Conservation (phyloP, 176 grass and related monocot genomes). For the Stipa capillata region DNA sequence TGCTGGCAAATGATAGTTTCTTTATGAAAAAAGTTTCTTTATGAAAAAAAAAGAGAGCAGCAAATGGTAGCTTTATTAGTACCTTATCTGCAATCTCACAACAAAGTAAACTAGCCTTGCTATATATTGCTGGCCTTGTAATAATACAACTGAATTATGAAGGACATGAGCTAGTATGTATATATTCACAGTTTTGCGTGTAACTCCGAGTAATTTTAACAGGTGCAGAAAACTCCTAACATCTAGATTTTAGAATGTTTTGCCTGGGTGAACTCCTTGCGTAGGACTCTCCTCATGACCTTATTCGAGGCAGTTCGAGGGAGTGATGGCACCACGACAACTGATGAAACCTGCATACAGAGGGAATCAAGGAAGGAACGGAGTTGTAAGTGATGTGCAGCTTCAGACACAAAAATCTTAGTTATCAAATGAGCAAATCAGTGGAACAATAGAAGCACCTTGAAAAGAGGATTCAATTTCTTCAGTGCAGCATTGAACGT, state of each 20-base stretch:
- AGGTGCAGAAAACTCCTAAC: not conserved
- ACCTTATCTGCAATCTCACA: not conserved
- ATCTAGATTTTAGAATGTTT: slow-evolving; percentile 80
- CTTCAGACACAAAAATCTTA: not conserved
- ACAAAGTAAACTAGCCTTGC: not conserved
- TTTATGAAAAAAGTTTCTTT: not conserved
- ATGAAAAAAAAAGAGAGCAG: not conserved
- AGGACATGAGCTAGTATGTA: not conserved
- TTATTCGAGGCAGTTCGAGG: slow-evolving; percentile 94
- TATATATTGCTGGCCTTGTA: not conserved
- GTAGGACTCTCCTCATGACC: slow-evolving; percentile 87
- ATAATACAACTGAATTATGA: not conserved
- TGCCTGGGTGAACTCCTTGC: slow-evolving; percentile 59
- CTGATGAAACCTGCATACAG: slow-evolving; percentile 63
- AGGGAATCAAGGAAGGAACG: not conserved
- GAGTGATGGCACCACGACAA: slow-evolving; percentile 52
- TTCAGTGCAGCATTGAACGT: slow-evolving; percentile 76
- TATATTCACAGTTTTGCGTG: slow-evolving; percentile 10
- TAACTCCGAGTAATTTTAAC: not conserved
- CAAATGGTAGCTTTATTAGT: not conserved
- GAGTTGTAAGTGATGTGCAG: not conserved
- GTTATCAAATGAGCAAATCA: not conserved
- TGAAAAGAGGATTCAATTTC: slow-evolving; percentile 93
- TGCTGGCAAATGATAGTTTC: not conserved
- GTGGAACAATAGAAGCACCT: slow-evolving; percentile 25